Percentiles rank a stretch among this genome's conserved stretches.
phyloP scores from a whole-genome alignment of 768 basidiomycete genomes.

The Suillus hirtellus region DNA sequence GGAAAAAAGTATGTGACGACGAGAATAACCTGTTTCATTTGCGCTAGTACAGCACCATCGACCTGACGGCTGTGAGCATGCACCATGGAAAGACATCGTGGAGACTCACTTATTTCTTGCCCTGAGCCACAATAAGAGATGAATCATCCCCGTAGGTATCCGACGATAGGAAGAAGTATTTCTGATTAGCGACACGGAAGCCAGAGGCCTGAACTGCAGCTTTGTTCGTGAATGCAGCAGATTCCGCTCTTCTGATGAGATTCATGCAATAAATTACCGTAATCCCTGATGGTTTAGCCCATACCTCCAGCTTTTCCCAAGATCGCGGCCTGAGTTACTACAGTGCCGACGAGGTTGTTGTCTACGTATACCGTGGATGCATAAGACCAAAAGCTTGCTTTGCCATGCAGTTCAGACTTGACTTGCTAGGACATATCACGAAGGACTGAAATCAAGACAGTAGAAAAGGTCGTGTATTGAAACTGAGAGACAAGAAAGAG shows the following conservation, averaged over 20 bases:
- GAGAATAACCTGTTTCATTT: constrained; percentile 84
- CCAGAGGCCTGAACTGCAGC: constrained; percentile 53
- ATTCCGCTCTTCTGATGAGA: constrained; percentile 22
- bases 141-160: constrained; percentile 37
- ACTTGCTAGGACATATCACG: constrained; percentile 72
- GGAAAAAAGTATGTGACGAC: constrained; percentile 75
- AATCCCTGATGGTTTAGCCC: constrained; percentile 31
- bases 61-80: constrained; percentile 42
- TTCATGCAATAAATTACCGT: constrained; percentile 21
- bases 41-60: constrained; percentile 71
- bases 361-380: constrained; percentile 72
- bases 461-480: constrained; percentile 11
- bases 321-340: constrained; percentile 69
- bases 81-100: not conserved
- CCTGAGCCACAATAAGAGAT: constrained; percentile 50
- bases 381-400: not conserved
- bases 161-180: constrained; percentile 65
- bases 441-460: constrained; percentile 9
- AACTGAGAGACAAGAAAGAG: constrained; percentile 8
- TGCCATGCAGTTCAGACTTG: constrained; percentile 44
- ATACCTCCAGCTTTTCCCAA: constrained; percentile 31
- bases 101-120: constrained; percentile 73
- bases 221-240: constrained; percentile 44
- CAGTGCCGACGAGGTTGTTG: constrained; percentile 70
- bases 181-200: constrained; percentile 62